Evolutionary conservation across 1,284 basidiomycete genomes (phyloP).

Genomic region (Termitomyces sp.): DNA sequence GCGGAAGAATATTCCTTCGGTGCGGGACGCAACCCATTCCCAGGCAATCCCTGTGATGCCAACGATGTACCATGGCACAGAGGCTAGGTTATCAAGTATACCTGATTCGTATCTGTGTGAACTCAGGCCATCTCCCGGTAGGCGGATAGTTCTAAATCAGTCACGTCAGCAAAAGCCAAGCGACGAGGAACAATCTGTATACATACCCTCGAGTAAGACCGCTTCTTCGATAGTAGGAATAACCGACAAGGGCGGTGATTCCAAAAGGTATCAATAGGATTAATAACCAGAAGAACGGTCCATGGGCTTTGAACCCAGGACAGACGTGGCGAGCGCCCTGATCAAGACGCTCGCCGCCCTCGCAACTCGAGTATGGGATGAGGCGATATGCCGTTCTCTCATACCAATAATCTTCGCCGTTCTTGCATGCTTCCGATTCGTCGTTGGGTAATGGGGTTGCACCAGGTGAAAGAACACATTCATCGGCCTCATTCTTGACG

Average conservation of each 20-base stretch:
- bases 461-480: constrained; percentile 74
- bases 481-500: constrained; percentile 57
- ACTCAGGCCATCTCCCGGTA: constrained; percentile 52
- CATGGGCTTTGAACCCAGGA: constrained; percentile 69
- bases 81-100: constrained; percentile 66
- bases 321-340: constrained; percentile 70
- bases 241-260: constrained; percentile 69
- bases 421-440: constrained; percentile 55
- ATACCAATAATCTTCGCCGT: constrained; percentile 78
- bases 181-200: constrained; percentile 1
- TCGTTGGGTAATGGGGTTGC: constrained; percentile 57
- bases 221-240: constrained; percentile 74
- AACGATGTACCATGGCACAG: constrained; percentile 82
- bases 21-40: constrained; percentile 51
- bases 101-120: constrained; percentile 49
- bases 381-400: constrained; percentile 86
- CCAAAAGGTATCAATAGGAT: constrained; percentile 71
- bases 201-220: constrained; percentile 70
- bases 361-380: constrained; percentile 82
- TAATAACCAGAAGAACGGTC: constrained; percentile 79
- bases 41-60: constrained; percentile 73
- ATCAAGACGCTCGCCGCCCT: constrained; percentile 71
- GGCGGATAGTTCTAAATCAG: constrained; percentile 62
- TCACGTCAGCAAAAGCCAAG: constrained; percentile 10
- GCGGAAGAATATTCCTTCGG: constrained; percentile 42